Evolutionary conservation across 2,329 filamentous ascomycete species (phyloP), one percentile per base, ranked within the genome.

Genomic region (Diaporthe capsici): DNA sequence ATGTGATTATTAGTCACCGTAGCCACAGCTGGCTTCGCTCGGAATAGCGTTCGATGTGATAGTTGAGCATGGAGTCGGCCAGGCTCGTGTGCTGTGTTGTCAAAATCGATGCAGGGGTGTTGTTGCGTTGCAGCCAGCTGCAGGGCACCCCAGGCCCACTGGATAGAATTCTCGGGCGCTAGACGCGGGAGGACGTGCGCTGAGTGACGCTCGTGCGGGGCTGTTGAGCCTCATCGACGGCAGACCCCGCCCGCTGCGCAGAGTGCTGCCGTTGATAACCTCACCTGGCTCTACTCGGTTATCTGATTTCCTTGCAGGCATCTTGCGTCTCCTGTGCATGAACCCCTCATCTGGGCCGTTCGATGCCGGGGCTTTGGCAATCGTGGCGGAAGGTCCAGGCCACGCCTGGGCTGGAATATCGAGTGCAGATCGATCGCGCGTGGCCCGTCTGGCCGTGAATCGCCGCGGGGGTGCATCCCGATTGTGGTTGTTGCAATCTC

Each of bases 221-320:
- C 44, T 68, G 63, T 68, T 68, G 63, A 68, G 63, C 63, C 63
- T 31, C 63, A 68, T 51, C 44, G 34, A 51, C 63, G 63, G 63
- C 44, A 51, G 20, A 34, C 31, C 17, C 63, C 47, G 47, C 31
- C 22, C 13, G 63, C 25, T 34, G 61, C 4, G 9, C 31, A n/a
- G 25, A 44, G 9, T 12, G 42, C 25, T n/a, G 61, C 63, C 31
- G 47, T 51, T 22, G 44, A 68, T 22, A 39, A 53, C 31, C 28
- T 67, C 61, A 67, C 17, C 44, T n/a, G 13, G 17, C 28, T 12
- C 22, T 10, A 17, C 63, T 51, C 44, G 44, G 12, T 49, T 34
- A 37, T 68, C 63, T 37, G 12, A 3, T n/a, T 37, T 17, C 31
- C 63, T 53, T 31, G 63, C 63, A 51, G 31, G n/a, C 31, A 49